These are phyloP conservation scores for Chlorophyllum brunneum DNA, from an alignment of 768 basidiomycete genomes.

Conservation along the genomic window DNA sequence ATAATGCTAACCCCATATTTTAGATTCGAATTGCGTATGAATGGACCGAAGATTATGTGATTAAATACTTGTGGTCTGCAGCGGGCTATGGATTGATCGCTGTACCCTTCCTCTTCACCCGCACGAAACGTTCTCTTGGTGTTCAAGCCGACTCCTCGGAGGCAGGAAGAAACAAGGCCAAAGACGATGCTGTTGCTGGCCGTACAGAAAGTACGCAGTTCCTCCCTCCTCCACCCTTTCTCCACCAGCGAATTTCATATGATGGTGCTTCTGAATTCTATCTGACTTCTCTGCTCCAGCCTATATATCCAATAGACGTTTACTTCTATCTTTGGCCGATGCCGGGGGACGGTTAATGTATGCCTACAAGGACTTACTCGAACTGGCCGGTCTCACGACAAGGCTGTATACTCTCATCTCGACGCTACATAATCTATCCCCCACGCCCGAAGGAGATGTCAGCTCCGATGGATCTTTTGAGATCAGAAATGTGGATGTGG, in stretches of 20 bases:
- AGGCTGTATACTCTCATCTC: conserved; percentile 87
- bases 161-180: conserved; percentile 4
- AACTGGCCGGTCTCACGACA: conserved; percentile 91
- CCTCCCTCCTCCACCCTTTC: background rate
- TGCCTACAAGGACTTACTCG: conserved; percentile 91
- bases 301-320: conserved; percentile 90
- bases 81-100: conserved; percentile 90
- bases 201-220: conserved; percentile 42
- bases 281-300: conserved; percentile 25
- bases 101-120: conserved; percentile 79
- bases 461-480: conserved; percentile 42
- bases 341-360: conserved; percentile 96
- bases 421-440: conserved; percentile 71
- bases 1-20: background rate
- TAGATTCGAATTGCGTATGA: conserved; percentile 88
- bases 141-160: conserved; percentile 16
- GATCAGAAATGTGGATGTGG: conserved; percentile 66
- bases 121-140: conserved; percentile 37
- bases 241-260: too few relatives aligned
- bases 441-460: conserved; percentile 35
- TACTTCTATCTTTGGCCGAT: conserved; percentile 92
- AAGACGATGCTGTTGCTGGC: conserved; percentile 39
- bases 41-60: conserved; percentile 96
- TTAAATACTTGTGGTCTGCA: conserved; percentile 95
- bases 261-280: too few relatives aligned